Conservation (phyloP, 2,329 filamentous ascomycete species). For the Cladosporium velox region DNA sequence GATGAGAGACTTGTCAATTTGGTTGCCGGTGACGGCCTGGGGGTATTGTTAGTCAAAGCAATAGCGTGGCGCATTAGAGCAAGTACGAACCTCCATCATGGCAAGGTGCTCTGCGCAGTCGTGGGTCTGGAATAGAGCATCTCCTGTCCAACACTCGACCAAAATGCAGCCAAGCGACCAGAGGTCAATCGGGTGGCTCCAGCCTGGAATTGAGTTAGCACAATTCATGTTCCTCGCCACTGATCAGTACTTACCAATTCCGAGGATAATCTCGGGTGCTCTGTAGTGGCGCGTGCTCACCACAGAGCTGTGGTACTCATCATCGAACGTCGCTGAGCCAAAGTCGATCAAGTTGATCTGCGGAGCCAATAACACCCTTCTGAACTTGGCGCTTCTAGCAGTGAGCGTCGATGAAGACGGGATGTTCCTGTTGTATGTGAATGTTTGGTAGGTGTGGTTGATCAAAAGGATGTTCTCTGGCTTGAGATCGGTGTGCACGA, state of each 20-base stretch:
- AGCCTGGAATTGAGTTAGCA: constrained; percentile 42
- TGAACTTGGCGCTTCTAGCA: constrained; percentile 59
- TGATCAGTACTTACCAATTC: constrained; percentile 48
- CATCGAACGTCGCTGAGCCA: constrained; percentile 67
- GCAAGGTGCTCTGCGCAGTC: constrained; percentile 68
- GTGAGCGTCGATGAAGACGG: constrained; percentile 64
- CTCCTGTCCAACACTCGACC: constrained; percentile 68
- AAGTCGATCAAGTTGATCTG: constrained; percentile 70
- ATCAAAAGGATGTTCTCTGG: constrained; percentile 69
- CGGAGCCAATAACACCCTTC: constrained; percentile 64
- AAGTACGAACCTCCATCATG: constrained; percentile 61
- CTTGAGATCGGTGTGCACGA: constrained; percentile 85
- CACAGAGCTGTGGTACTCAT: constrained; percentile 68
- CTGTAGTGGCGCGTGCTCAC: constrained; percentile 68
- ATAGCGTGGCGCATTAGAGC: too few species aligned
- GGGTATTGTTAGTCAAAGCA: constrained; percentile 5
- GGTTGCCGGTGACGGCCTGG: constrained; percentile 35
- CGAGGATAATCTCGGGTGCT: constrained; percentile 67
- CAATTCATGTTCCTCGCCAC: too few species aligned
- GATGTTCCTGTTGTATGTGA: constrained; percentile 68
- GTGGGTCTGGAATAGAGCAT: constrained; percentile 68
- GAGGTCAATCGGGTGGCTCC: constrained; percentile 69
- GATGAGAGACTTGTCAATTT: constrained; percentile 37
- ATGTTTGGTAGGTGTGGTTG: constrained; percentile 66
- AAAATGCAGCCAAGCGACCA: constrained; percentile 71